Percentiles rank a stretch among this genome's conserved stretches.
These are phyloP conservation scores for Phytophthora litchii DNA, from an alignment of 352 stramenopile genomes.

Conservation along the genomic window DNA sequence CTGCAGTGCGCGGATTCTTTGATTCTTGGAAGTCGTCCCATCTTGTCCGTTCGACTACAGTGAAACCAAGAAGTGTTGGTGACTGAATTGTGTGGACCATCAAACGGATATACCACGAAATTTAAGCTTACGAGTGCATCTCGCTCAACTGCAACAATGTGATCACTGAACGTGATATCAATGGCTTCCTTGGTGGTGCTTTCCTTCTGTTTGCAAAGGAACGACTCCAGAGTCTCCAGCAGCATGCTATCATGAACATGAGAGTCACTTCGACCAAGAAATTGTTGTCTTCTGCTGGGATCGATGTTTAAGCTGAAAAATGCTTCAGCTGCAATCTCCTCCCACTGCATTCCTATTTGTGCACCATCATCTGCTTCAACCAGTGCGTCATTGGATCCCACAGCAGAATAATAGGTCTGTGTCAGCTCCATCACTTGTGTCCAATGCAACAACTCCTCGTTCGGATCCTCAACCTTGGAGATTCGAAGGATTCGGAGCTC, in stretches of 20 bases:
- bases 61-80: background rate
- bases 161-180: slow-evolving; percentile 30
- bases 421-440: slow-evolving; percentile 55
- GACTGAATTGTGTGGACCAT: background rate
- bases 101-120: background rate
- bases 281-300: slow-evolving; percentile 29
- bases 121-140: slow-evolving; percentile 12
- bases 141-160: slow-evolving; percentile 13
- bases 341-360: slow-evolving; percentile 34
- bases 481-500: slow-evolving; percentile 69
- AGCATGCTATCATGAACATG: slow-evolving; percentile 38
- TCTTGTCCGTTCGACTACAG: slow-evolving; percentile 11
- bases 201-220: slow-evolving; percentile 38
- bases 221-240: slow-evolving; percentile 39
- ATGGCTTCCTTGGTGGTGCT: slow-evolving; percentile 6
- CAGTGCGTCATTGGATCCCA: background rate
- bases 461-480: slow-evolving; percentile 56
- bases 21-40: slow-evolving; percentile 14
- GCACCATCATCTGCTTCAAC: background rate
- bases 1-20: slow-evolving; percentile 39
- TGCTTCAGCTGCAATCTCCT: slow-evolving; percentile 37
- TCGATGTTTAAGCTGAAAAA: slow-evolving; percentile 56
- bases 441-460: slow-evolving; percentile 84
- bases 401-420: slow-evolving; percentile 43
- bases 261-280: slow-evolving; percentile 24